A percentile compares a stretch with the other conserved stretches of the same genome.
phyloP scores from a whole-genome alignment of 2,329 filamentous ascomycete genomes.

The Sporothrix globosa region DNA sequence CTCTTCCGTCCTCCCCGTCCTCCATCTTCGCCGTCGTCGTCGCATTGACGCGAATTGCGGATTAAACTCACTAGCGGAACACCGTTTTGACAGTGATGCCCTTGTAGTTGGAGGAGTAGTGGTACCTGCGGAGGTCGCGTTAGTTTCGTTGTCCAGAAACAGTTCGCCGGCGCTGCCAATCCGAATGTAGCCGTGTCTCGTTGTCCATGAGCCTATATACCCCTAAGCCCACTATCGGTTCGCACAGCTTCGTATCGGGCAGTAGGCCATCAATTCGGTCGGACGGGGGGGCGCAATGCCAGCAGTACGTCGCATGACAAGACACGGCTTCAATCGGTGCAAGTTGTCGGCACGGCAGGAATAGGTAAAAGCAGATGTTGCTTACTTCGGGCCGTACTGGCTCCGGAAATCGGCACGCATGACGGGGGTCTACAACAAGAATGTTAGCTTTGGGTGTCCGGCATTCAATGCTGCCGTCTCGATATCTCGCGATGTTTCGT shows the following conservation, averaged over 20 bases:
- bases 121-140: constrained; percentile 53
- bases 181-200: not conserved
- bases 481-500: not conserved
- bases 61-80: constrained; percentile 40
- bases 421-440: constrained; percentile 50
- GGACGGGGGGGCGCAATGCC: not conserved
- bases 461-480: not conserved
- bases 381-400: constrained; percentile 68
- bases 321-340: constrained; percentile 2
- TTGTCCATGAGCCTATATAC: not conserved
- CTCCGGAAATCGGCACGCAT: constrained; percentile 60
- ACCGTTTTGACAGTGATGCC: constrained; percentile 52
- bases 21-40: not conserved
- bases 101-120: constrained; percentile 58
- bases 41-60: too few species aligned
- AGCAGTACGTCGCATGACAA: not conserved
- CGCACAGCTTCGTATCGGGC: not conserved
- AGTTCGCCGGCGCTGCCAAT: too few species aligned
- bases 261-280: not conserved
- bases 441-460: constrained; percentile 19
- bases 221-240: not conserved
- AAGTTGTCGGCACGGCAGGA: not conserved
- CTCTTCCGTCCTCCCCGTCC: not conserved
- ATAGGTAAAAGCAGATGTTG: constrained; percentile 34
- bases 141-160: not conserved